Evolutionary conservation across 208 protist species (phyloP).

Genomic region (Leishmania tropica): DNA sequence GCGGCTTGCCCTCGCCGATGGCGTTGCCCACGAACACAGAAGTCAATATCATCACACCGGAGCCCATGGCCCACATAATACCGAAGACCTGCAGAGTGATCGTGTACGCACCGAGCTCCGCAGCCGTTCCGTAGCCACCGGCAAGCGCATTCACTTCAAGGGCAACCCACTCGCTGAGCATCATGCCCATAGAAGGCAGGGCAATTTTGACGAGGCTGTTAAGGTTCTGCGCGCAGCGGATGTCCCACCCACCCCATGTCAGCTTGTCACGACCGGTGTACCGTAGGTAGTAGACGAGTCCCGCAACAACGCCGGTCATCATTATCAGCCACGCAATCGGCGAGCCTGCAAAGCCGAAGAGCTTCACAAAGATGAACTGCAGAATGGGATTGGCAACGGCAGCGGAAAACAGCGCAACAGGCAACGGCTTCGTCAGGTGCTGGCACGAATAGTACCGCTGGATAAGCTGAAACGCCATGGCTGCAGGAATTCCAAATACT

Average conservation of each 20-base stretch:
- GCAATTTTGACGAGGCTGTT: slow-evolving; percentile 57
- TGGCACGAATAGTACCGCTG: slow-evolving; percentile 89
- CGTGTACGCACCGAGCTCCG: slow-evolving; percentile 78
- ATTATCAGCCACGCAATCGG: slow-evolving; percentile 80
- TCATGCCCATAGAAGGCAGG: slow-evolving; percentile 85
- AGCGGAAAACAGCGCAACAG: slow-evolving; percentile 58
- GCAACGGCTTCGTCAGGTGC: slow-evolving; percentile 70
- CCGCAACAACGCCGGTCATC: slow-evolving; percentile 48
- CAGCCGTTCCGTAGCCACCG: slow-evolving; percentile 55
- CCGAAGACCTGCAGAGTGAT: slow-evolving; percentile 83
- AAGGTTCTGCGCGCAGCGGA: slow-evolving; percentile 54
- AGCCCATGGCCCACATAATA: slow-evolving; percentile 72
- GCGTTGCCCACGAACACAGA: slow-evolving; percentile 86
- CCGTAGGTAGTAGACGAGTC: slow-evolving; percentile 53
- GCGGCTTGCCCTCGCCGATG: slow-evolving; percentile 68
- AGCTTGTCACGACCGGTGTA: slow-evolving; percentile 59
- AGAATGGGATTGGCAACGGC: slow-evolving; percentile 68
- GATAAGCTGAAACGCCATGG: slow-evolving; percentile 67
- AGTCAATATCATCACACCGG: slow-evolving; percentile 72
- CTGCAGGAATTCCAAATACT: slow-evolving; percentile 65
- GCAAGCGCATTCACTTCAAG: slow-evolving; percentile 77
- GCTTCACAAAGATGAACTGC: slow-evolving; percentile 61
- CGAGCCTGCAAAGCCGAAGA: slow-evolving; percentile 79
- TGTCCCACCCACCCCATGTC: slow-evolving; percentile 79
- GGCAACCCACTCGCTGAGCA: slow-evolving; percentile 87